A percentile compares a stretch with the other conserved stretches of the same genome.
These are phyloP conservation scores for Coemansia sp. DNA, from an alignment of 192 early-diverging fungal genomes.

Conservation along the genomic window DNA sequence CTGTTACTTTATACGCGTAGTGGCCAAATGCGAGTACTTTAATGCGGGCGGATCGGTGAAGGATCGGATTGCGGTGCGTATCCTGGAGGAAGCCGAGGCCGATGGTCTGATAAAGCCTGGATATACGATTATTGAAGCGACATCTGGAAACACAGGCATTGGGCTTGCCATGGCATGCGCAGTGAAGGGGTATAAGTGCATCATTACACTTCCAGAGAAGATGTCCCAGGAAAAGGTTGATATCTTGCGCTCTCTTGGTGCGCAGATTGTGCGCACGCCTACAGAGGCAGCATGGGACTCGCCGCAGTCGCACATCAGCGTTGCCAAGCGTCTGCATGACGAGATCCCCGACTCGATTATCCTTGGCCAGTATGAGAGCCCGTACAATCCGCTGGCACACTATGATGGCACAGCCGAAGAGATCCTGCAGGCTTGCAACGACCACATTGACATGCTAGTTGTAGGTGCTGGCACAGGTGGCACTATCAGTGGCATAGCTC, in stretches of 20 bases:
- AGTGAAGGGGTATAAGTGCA: slow-evolving; percentile 97
- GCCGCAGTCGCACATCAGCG: slow-evolving; percentile 97
- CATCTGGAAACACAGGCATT: slow-evolving; percentile 99
- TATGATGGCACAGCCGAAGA: slow-evolving; percentile 92
- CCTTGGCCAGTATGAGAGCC: slow-evolving; percentile 95
- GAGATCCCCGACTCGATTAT: slow-evolving; percentile 97
- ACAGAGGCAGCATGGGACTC: slow-evolving; percentile 99
- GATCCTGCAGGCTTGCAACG: slow-evolving; percentile 75
- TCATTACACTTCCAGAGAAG: slow-evolving; percentile 99
- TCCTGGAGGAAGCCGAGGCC: slow-evolving; percentile 93
- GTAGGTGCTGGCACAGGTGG: slow-evolving; percentile 95
- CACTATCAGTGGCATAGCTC: slow-evolving; percentile 92
- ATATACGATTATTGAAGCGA: slow-evolving; percentile 96
- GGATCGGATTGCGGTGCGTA: slow-evolving; percentile 96
- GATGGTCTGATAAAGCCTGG: slow-evolving; percentile 90
- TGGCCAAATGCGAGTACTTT: slow-evolving; percentile 98
- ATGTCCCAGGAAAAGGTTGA: slow-evolving; percentile 99
- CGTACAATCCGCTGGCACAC: slow-evolving; percentile 97
- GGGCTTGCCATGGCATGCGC: slow-evolving; percentile 95
- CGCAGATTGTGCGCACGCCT: slow-evolving; percentile 97
- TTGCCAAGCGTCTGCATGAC: slow-evolving; percentile 88
- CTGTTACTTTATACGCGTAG: slow-evolving; percentile 10
- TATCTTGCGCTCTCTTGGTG: slow-evolving; percentile 94
- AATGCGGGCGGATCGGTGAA: slow-evolving; percentile 99
- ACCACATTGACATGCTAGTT: slow-evolving; percentile 95